phyloP scores from a whole-genome alignment of 495 filamentous ascomycete genomes.

The Acidiella bohemica region DNA sequence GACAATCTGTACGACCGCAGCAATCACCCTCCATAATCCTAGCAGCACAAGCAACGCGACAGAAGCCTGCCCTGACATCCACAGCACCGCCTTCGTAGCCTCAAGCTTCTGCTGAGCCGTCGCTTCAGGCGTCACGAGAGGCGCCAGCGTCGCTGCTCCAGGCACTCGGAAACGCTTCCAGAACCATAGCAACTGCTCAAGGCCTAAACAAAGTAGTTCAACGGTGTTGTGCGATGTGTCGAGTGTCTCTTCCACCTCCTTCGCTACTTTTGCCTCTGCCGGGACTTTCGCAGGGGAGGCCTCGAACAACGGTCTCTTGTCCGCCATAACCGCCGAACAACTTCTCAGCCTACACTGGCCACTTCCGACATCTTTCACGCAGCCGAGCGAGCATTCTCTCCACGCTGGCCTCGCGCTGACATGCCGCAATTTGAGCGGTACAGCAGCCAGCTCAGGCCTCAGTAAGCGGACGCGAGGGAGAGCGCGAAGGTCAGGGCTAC shows the following conservation, averaged over 20 bases:
- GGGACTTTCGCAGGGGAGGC: not conserved
- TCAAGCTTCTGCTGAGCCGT: conserved; percentile 7
- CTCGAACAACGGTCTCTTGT: not conserved
- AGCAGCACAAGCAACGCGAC: not conserved
- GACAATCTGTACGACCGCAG: conserved; percentile 1
- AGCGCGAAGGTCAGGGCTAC: not conserved
- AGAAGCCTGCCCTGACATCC: not conserved
- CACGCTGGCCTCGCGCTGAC: not conserved
- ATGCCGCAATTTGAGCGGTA: not conserved
- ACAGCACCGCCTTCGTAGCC: conserved; percentile 2
- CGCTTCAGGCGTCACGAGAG: conserved; percentile 1
- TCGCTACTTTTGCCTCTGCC: too few relatives aligned
- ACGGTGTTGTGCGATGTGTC: too few relatives aligned
- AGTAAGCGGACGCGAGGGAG: conserved; percentile 6
- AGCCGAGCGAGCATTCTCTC: conserved; percentile 3
- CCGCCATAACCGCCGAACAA: too few relatives aligned
- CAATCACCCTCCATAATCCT: conserved; percentile 1
- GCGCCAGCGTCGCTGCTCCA: not conserved
- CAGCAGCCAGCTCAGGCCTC: conserved; percentile 1
- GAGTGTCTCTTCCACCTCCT: too few relatives aligned
- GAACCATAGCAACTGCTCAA: not conserved
- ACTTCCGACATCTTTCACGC: not conserved
- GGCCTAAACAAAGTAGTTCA: too few relatives aligned
- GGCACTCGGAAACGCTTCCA: conserved; percentile 1
- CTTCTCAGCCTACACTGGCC: not conserved